Evolutionary conservation across 345 rosid genomes (phyloP), one percentile per base, ranked within the genome.

Genomic region (Eucalyptus pauciflora): DNA sequence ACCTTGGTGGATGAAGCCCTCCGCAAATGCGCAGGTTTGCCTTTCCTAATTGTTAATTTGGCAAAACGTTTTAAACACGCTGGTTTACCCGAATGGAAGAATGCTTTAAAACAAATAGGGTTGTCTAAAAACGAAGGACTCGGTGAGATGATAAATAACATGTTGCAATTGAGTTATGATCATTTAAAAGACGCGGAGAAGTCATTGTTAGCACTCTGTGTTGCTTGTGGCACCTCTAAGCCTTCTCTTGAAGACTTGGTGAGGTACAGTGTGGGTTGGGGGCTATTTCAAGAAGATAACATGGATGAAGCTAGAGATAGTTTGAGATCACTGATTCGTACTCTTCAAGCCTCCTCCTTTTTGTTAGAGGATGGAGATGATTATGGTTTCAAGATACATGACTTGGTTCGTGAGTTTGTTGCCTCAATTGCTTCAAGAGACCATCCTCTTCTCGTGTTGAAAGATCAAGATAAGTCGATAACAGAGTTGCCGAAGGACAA

Each of bases 21-120:
- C 41, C 6, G 0, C 76, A 67, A 3, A 67, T 67, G 41, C n/a
- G 41, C 41, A 67, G 6, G 41, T 67, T 7, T 67, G 76, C 76
- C 76, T 7, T 67, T 67, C 11, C 76, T 67, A 67, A 64, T n/a
- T 64, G 18, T 64, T 8, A 8, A 16, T 6, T 7, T 64, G 10
- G 4, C 76, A 1, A n/a, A 14, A 14, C 5, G 0, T n/a, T 1
- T n/a, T n/a, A 7, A 7, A 67, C 0, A 67, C 3, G 2, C 41
- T 15, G 2, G 11, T 67, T 67, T 4, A 8, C 3, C 76, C 2
- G 41, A 14, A 7, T 67, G 41, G 10, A 4, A 67, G 6, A 2
- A 14, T 67, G 76, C 10, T 67, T 67, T 67, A 5, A 67, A 15
- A n/a, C 41, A 67, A n/a, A 67, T 67, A 5, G 0, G 5, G 20